Evolutionary conservation across 2,329 filamentous ascomycete genomes (phyloP).

Genomic region (Botryotinia narcissicola): DNA sequence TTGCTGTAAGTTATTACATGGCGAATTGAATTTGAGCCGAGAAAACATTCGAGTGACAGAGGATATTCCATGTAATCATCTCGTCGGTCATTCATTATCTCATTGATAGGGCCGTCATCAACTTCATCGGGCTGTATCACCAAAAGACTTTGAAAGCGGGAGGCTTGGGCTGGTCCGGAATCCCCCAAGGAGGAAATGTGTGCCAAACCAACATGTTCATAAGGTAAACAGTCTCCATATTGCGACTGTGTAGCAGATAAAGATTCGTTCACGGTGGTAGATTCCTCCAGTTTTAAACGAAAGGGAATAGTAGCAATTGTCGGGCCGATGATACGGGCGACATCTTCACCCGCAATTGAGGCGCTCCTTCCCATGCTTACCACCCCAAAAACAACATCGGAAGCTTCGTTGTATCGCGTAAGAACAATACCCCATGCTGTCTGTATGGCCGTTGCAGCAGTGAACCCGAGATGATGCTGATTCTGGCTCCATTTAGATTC

Average conservation of each 20-base stretch:
- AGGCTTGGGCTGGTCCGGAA: background rate
- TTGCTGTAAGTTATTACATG: background rate
- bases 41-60: background rate
- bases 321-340: background rate
- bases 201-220: background rate
- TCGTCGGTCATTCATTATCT: background rate
- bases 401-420: slow-evolving; percentile 40
- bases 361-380: slow-evolving; percentile 44
- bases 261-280: background rate
- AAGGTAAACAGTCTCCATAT: background rate
- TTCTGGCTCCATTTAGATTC: background rate
- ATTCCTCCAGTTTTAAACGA: background rate
- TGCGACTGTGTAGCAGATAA: background rate
- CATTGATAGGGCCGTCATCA: background rate
- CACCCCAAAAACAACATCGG: slow-evolving; percentile 45
- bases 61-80: background rate
- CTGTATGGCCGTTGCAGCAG: background rate
- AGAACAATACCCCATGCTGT: slow-evolving; percentile 43
- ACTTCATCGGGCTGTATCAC: background rate
- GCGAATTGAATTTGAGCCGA: background rate
- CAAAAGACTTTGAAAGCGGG: background rate
- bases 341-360: background rate
- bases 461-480: background rate
- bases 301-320: background rate
- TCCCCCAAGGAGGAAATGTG: background rate